phyloP scores from a whole-genome alignment of 2,329 filamentous ascomycete genomes.

The Chrysoporthe puriensis region DNA sequence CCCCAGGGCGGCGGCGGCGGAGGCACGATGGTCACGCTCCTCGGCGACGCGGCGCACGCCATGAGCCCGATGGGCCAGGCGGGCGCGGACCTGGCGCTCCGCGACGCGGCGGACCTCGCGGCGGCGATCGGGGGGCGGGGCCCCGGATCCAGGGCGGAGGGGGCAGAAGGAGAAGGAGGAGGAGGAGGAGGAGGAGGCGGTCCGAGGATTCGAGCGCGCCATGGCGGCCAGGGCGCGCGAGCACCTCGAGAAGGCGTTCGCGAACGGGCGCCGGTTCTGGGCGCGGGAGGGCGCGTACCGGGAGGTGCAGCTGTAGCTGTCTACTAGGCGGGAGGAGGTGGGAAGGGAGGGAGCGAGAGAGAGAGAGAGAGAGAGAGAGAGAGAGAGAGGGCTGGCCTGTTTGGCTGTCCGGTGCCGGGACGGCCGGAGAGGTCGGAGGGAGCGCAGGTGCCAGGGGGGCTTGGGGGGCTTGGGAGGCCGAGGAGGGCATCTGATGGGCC shows the following conservation, averaged over 20 bases:
- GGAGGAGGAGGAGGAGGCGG: background rate
- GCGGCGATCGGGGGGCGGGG: too few relatives aligned
- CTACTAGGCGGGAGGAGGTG: too few relatives aligned
- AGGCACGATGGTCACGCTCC: constrained; percentile 16
- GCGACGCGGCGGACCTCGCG: constrained; percentile 5
- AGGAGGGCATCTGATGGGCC: too few relatives aligned
- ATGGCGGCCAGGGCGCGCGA: constrained; percentile 1
- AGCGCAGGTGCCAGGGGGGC: too few relatives aligned
- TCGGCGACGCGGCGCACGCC: constrained; percentile 29
- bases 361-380: too few relatives aligned
- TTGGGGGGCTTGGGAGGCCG: too few relatives aligned
- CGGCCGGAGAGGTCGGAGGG: too few relatives aligned
- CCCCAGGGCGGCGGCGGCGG: background rate
- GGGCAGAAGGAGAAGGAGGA: background rate
- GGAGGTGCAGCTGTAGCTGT: background rate
- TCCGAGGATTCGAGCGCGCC: background rate
- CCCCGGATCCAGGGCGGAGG: background rate
- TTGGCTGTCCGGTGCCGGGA: too few relatives aligned
- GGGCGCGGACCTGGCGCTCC: constrained; percentile 2
- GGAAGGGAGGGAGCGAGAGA: too few relatives aligned
- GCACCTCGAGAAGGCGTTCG: background rate
- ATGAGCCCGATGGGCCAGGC: constrained; percentile 19
- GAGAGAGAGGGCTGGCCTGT: too few relatives aligned
- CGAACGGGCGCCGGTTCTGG: constrained; percentile 1
- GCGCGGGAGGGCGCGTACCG: background rate